Conservation (phyloP, 805 yeast species). For the Pichia occidentalis region DNA sequence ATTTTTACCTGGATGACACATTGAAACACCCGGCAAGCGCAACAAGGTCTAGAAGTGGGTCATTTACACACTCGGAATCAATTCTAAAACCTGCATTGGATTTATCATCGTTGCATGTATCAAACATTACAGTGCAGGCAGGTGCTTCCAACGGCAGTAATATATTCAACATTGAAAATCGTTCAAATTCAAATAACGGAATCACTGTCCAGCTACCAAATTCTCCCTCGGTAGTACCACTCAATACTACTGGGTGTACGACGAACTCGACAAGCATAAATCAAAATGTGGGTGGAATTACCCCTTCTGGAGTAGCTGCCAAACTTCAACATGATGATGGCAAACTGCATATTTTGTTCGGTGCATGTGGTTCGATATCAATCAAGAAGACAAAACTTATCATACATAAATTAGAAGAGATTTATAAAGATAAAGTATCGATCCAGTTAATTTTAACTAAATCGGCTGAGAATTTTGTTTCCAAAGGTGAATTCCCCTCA, state of each 20-base stretch:
- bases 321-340: constrained; percentile 47
- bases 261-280: too few species aligned
- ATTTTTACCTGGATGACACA: constrained; percentile 64
- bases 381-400: constrained; percentile 46
- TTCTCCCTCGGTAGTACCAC: constrained; percentile 4
- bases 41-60: constrained; percentile 29
- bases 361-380: constrained; percentile 53
- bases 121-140: too few species aligned
- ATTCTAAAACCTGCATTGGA: constrained; percentile 7
- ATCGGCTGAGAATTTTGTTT: constrained; percentile 46
- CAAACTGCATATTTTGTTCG: constrained; percentile 47
- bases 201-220: neutral
- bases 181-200: constrained; percentile 7
- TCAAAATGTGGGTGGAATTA: constrained; percentile 9
- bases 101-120: too few species aligned
- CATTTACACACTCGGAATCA: constrained; percentile 12
- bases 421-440: constrained; percentile 45
- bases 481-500: constrained; percentile 40
- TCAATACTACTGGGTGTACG: too few species aligned
- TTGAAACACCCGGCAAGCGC: constrained; percentile 42
- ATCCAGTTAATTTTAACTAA: constrained; percentile 50
- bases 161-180: neutral
- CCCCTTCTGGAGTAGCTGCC: constrained; percentile 26
- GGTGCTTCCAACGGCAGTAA: constrained; percentile 6
- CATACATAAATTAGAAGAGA: constrained; percentile 45